phyloP scores from a whole-genome alignment of 2,329 filamentous ascomycete genomes.

The Xylariaceae sp. region DNA sequence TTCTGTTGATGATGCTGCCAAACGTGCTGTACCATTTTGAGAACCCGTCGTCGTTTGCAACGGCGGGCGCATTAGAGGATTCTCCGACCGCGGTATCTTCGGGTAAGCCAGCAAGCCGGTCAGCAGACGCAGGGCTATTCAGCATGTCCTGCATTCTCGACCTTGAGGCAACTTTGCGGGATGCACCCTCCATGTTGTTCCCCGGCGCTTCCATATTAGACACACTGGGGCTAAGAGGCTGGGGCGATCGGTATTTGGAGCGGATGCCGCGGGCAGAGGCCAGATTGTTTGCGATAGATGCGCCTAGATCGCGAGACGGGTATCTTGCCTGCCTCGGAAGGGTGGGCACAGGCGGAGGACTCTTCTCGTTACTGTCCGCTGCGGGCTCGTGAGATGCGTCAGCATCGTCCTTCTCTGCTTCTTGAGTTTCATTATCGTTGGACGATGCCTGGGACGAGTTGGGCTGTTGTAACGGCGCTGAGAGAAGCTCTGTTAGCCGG shows the following conservation, averaged over 20 bases:
- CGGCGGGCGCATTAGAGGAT: conserved; percentile 24
- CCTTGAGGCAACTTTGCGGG: conserved; percentile 47
- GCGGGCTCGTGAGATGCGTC: conserved; percentile 19
- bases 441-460: conserved; percentile 29
- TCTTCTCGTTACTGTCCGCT: conserved; percentile 24
- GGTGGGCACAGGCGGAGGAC: conserved; percentile 30
- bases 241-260: conserved; percentile 54
- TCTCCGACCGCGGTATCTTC: conserved; percentile 26
- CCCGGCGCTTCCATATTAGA: conserved; percentile 72
- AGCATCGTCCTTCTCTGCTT: conserved; percentile 35
- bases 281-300: conserved; percentile 84
- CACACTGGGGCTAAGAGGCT: conserved; percentile 67
- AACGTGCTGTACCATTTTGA: conserved; percentile 90
- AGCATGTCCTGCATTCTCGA: conserved; percentile 55
- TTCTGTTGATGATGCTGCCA: conserved; percentile 78
- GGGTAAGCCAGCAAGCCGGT: conserved; percentile 20
- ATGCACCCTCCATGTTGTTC: conserved; percentile 59
- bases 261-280: conserved; percentile 81
- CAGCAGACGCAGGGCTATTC: conserved; percentile 45
- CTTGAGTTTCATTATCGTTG: conserved; percentile 34
- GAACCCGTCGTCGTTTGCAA: conserved; percentile 69
- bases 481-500: conserved; percentile 76
- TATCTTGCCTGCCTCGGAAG: conserved; percentile 44
- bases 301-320: conserved; percentile 65
- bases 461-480: conserved; percentile 58